phyloP scores from a whole-genome alignment of 176 grass and related monocot species.

The Aegilops speltoides region DNA sequence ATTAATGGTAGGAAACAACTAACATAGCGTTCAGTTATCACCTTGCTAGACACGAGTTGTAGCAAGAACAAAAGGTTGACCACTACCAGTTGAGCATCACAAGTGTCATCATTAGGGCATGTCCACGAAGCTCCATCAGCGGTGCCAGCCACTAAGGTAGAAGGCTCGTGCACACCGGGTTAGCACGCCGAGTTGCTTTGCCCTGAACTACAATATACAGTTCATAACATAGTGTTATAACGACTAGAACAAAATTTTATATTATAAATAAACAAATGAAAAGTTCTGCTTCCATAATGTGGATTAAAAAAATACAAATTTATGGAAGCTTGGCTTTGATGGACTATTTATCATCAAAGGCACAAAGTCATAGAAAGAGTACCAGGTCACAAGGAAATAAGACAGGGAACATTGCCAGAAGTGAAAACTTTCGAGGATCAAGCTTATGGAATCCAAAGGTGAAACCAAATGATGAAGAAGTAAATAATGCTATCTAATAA shows the following conservation, averaged over 20 bases:
- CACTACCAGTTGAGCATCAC: constrained; percentile 1
- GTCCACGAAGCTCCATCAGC: constrained; percentile 72
- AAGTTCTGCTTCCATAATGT: not conserved
- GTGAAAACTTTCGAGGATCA: not conserved
- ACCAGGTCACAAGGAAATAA: constrained; percentile 24
- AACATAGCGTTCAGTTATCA: too few species aligned
- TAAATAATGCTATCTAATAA: not conserved
- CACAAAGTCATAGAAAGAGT: not conserved
- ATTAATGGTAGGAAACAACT: too few species aligned
- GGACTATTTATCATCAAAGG: not conserved
- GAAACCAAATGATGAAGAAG: not conserved
- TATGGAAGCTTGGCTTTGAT: not conserved
- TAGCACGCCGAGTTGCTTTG: constrained; percentile 81
- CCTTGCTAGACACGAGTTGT: too few species aligned
- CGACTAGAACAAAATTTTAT: not conserved
- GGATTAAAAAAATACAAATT: not conserved
- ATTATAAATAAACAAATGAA: not conserved
- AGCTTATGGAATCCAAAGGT: not conserved
- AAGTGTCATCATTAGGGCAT: constrained; percentile 67
- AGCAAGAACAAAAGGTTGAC: too few species aligned
- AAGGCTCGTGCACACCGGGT: constrained; percentile 71
- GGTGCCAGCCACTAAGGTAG: constrained; percentile 75
- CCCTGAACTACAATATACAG: constrained; percentile 56
- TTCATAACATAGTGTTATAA: not conserved
- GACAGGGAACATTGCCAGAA: not conserved